Base-by-base conservation (phyloP, 1,284 basidiomycete species). In the Tilletia walkeri region DNA sequence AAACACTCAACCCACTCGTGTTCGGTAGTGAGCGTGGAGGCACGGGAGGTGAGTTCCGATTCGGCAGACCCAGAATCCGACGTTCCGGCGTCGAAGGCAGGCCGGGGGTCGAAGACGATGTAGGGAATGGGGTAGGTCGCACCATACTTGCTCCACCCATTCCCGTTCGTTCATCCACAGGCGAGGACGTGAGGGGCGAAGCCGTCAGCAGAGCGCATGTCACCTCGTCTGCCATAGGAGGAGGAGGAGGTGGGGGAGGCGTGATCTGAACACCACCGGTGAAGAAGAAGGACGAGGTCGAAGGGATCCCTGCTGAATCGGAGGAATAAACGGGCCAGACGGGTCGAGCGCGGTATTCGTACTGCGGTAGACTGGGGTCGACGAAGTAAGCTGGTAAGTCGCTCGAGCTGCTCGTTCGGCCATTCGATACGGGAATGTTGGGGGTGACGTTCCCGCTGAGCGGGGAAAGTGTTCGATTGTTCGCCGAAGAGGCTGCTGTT, bases 281-380 rank as follows among this genome's bases (percentile, higher is more conserved):
- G 10, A 56, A 12, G 34, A 12, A 56, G 54, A 56, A 56, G 54
- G n/a, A 30, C 24, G 54, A 20, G 20, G 54, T 6, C 1, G 54
- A 34, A 56, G 54, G 10, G 4, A 14, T 10, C 24, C 20, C 3
- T 12, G 54, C 18, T 20, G 50, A 14, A 1, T 14, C 18, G 54
- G 12, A 24, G 12, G 54, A 14, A 56, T 12, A 34, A 56, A 7
- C 59, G 7, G 18, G 3, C 59, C 59, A 63, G 12, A 63, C 34
- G 34, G 59, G 59, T 14, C 59, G 30, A 14, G 59, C 59, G 16
- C 59, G 59, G 39, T 63, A 63, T 39, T 63, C 59, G 59, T 63
- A 63, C 36, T 63, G 59, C 5, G 59, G 59, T 3, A 63, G 20
- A 39, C 59, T 63, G 7, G 59, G 59, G 20, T 63, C 59, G 36